phyloP scores from a whole-genome alignment of 192 early-diverging fungal species.

The Coemansia sp. region DNA sequence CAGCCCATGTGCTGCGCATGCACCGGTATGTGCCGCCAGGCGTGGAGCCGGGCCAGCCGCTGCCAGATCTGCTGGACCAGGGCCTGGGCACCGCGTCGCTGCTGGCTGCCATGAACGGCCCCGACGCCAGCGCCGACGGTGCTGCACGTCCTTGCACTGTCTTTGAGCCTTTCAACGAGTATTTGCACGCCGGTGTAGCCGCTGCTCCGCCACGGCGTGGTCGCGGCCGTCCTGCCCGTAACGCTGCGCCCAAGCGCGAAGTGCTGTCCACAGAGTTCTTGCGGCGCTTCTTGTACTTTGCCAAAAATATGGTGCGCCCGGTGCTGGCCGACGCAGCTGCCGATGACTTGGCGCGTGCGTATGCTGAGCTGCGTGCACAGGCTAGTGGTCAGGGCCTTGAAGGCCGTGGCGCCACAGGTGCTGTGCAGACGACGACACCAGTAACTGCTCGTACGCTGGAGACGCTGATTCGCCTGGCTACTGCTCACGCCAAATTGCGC shows the following conservation, averaged over 20 bases:
- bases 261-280: constrained; percentile 83
- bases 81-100: constrained; percentile 34
- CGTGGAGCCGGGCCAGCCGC: constrained; percentile 73
- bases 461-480: constrained; percentile 93
- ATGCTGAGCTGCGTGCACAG: constrained; percentile 80
- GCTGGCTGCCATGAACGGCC: constrained; percentile 27
- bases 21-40: constrained; percentile 89
- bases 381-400: constrained; percentile 54
- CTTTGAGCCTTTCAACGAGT: constrained; percentile 84
- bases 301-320: constrained; percentile 82
- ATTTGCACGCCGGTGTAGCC: constrained; percentile 76
- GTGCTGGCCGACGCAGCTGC: constrained; percentile 78
- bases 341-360: constrained; percentile 78
- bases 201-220: constrained; percentile 23
- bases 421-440: constrained; percentile 87
- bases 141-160: constrained; percentile 63
- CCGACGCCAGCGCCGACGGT: constrained; percentile 37
- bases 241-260: constrained; percentile 54
- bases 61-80: constrained; percentile 48
- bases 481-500: constrained; percentile 93
- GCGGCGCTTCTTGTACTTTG: constrained; percentile 94
- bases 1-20: constrained; percentile 91
- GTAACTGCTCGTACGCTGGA: constrained; percentile 98
- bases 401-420: constrained; percentile 54
- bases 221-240: constrained; percentile 21